These are phyloP conservation scores for Peronospora belbahrii DNA, from an alignment of 352 stramenopile species.

Conservation along the genomic window DNA sequence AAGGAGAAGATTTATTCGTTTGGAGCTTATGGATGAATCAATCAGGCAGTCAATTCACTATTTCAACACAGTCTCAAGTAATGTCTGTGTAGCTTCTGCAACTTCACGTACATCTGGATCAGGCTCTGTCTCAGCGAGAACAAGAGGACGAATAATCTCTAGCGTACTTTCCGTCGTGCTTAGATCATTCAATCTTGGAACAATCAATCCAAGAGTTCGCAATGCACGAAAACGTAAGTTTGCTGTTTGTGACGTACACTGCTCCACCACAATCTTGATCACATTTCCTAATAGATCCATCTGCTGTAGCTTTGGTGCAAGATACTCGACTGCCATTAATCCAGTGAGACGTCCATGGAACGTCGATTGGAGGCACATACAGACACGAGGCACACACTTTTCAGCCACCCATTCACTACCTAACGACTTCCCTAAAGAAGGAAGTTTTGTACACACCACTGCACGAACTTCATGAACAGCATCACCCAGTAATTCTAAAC, in stretches of 20 bases:
- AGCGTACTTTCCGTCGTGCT: slow-evolving; percentile 57
- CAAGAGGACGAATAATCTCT: slow-evolving; percentile 67
- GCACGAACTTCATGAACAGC: slow-evolving; percentile 65
- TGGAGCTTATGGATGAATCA: not conserved
- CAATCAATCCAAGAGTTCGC: slow-evolving; percentile 54
- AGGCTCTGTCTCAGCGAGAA: slow-evolving; percentile 46
- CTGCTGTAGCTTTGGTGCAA: slow-evolving; percentile 50
- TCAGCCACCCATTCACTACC: slow-evolving; percentile 69
- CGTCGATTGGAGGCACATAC: slow-evolving; percentile 54
- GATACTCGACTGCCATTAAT: slow-evolving; percentile 56
- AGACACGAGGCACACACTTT: slow-evolving; percentile 58
- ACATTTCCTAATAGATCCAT: slow-evolving; percentile 64
- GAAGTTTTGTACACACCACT: slow-evolving; percentile 54
- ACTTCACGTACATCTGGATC: slow-evolving; percentile 74
- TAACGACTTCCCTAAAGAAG: slow-evolving; percentile 56
- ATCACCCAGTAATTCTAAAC: slow-evolving; percentile 59
- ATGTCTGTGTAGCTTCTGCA: slow-evolving; percentile 42
- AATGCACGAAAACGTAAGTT: slow-evolving; percentile 79
- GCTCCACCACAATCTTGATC: slow-evolving; percentile 57
- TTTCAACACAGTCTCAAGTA: slow-evolving; percentile 44
- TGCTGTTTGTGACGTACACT: slow-evolving; percentile 70
- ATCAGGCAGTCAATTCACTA: slow-evolving; percentile 20
- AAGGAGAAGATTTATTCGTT: too few species aligned
- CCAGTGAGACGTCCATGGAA: slow-evolving; percentile 70
- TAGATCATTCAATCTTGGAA: slow-evolving; percentile 61